A percentile compares a stretch with the other conserved stretches of the same genome.
phyloP scores from a whole-genome alignment of 495 filamentous ascomycete genomes.

The Hypoxylon lienhwacheense region DNA sequence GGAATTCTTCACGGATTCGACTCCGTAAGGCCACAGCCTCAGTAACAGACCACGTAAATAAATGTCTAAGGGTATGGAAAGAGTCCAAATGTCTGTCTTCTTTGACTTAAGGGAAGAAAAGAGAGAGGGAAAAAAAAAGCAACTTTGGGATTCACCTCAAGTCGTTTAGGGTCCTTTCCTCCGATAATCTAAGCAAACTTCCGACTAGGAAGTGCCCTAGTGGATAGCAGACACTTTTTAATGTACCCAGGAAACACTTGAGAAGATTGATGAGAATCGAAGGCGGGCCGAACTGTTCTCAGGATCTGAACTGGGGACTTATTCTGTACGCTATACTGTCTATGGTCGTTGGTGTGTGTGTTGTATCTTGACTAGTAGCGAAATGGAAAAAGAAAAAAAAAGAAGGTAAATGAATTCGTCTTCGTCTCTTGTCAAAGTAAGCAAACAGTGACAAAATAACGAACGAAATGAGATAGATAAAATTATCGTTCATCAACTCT shows the following conservation, averaged over 20 bases:
- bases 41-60: constrained; percentile 10
- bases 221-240: constrained; percentile 11
- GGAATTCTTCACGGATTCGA: constrained; percentile 19
- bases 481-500: constrained; percentile 6
- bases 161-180: constrained; percentile 8
- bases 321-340: too few relatives aligned
- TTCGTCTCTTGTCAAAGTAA: background rate
- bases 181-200: constrained; percentile 31
- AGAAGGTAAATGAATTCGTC: constrained; percentile 2
- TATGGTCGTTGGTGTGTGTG: constrained; percentile 1
- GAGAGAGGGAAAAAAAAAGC: constrained; percentile 2
- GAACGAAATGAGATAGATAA: constrained; percentile 18
- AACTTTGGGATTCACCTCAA: background rate
- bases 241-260: constrained; percentile 7
- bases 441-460: constrained; percentile 25
- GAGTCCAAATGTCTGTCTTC: background rate
- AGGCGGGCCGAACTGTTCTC: constrained; percentile 25
- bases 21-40: constrained; percentile 20
- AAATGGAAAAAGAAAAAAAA: background rate
- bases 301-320: constrained; percentile 31
- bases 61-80: constrained; percentile 9
- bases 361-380: constrained; percentile 2
- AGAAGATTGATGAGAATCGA: constrained; percentile 10
- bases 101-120: constrained; percentile 5
- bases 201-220: too few relatives aligned